Evolutionary conservation across 768 basidiomycete genomes (phyloP), one percentile per base, ranked within the genome.

Genomic region (Podaxis carcinomalis): DNA sequence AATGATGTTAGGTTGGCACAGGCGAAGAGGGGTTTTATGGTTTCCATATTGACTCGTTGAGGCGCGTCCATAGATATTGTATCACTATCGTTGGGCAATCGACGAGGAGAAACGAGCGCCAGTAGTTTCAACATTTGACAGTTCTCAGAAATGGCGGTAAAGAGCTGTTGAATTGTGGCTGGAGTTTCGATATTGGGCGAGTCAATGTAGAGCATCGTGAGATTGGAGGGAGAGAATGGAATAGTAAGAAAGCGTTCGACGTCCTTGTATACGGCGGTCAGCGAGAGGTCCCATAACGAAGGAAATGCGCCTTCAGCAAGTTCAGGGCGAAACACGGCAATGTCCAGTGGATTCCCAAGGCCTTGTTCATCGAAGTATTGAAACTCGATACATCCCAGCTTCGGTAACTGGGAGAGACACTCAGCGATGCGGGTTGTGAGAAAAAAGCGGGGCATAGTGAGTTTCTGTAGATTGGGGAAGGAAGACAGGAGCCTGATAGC

Each of bases 1-100:
- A 74, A 69, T 3, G 68, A 67, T 4, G 61, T 67, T 28, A 74
- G 68, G 52, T 70, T 69, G 2, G 69, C 66, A 58, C 70, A 73
- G 16, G 62, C 62, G 51, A 71, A 61, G 19, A 74, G 62, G 0
- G 71, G 70, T 50, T 68, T 68, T 23, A 74, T 65, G 4, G 70
- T 68, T 7, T 70, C 56, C 39, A 69, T 67, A 25, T n/a, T 66
- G 28, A 74, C 52, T 9, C 21, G 36, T 7, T 21, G 28, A 11
- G 28, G 19, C 4, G 10, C 13, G 16, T 39, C 42, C 2, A 4
- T 44, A 44, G 42, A n/a, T 21, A 4, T 47, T 13, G 46, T 11
- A n/a, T 39, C 14, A 21, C n/a, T 10, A 2, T 10, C 42, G 16
- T 13, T 28, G 21, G 14, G 3, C 14, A 27, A 3, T 25, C 46